Evolutionary conservation across 2,329 filamentous ascomycete species (phyloP).

Genomic region (Ramularia collo-cygni): DNA sequence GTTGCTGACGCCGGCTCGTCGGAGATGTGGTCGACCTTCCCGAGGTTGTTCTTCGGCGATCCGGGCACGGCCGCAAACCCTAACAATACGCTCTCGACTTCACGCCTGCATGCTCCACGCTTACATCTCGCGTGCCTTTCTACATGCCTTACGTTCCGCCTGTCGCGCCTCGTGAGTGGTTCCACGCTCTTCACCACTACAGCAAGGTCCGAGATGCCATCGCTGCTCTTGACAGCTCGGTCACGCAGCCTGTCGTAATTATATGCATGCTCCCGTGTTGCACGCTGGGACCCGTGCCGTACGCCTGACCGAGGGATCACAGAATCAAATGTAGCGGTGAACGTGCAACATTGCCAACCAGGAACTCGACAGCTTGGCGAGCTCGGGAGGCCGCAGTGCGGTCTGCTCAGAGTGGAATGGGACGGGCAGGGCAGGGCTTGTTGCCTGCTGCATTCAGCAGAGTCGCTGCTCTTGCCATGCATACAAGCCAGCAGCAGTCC

Average conservation of each 20-base stretch:
- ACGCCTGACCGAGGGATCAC: neutral
- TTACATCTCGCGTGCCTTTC: neutral
- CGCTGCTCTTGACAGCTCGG: neutral
- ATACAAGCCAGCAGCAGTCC: neutral
- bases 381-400: conserved; percentile 1
- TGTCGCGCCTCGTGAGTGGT: neutral
- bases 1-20: no score
- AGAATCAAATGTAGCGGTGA: neutral
- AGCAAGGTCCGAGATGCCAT: neutral
- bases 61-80: no score
- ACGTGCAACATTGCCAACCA: neutral
- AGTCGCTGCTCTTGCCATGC: no score
- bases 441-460: no score
- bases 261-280: neutral
- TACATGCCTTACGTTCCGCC: neutral
- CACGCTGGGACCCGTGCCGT: neutral
- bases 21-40: no score
- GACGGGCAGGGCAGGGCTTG: neutral
- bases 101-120: no score
- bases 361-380: neutral
- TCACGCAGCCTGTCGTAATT: neutral
- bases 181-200: neutral
- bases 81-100: no score
- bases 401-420: neutral
- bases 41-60: no score